Evolutionary conservation across 805 yeast genomes (phyloP).

Genomic region (Hanseniaspora taiwanica): DNA sequence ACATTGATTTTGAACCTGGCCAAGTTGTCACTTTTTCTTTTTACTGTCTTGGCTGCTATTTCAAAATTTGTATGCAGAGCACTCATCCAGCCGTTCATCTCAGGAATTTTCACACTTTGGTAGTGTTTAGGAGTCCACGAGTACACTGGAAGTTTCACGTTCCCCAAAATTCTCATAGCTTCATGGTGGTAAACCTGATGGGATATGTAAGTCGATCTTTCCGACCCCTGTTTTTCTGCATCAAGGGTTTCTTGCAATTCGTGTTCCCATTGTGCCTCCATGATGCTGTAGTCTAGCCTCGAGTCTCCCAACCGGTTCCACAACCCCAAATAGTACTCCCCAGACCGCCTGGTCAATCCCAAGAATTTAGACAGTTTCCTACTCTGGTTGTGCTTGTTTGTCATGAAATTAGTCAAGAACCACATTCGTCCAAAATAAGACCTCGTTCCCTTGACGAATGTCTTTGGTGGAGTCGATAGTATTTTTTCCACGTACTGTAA

Average conservation of each 20-base stretch:
- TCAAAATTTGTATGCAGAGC: no score
- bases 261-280: slow-evolving; percentile 23
- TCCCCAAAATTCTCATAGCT: background rate
- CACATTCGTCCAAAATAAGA: slow-evolving; percentile 17
- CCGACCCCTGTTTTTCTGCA: background rate
- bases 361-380: slow-evolving; percentile 12
- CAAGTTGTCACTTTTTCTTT: slow-evolving; percentile 7
- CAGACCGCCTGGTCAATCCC: slow-evolving; percentile 10
- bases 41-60: slow-evolving; percentile 5
- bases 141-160: background rate
- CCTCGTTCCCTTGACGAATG: slow-evolving; percentile 12
- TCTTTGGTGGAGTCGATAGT: slow-evolving; percentile 15
- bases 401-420: slow-evolving; percentile 20
- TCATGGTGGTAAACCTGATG: background rate
- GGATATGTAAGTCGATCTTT: background rate
- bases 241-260: background rate
- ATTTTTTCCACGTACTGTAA: slow-evolving; percentile 11
- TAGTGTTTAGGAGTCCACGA: background rate
- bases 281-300: slow-evolving; percentile 7
- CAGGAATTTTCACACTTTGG: background rate
- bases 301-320: slow-evolving; percentile 1
- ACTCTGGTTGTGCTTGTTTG: slow-evolving; percentile 17
- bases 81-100: no score
- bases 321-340: slow-evolving; percentile 14
- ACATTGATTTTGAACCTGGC: slow-evolving; percentile 9